Base-by-base conservation (phyloP, 2,329 filamentous ascomycete species). In the Hortaea sp. region DNA sequence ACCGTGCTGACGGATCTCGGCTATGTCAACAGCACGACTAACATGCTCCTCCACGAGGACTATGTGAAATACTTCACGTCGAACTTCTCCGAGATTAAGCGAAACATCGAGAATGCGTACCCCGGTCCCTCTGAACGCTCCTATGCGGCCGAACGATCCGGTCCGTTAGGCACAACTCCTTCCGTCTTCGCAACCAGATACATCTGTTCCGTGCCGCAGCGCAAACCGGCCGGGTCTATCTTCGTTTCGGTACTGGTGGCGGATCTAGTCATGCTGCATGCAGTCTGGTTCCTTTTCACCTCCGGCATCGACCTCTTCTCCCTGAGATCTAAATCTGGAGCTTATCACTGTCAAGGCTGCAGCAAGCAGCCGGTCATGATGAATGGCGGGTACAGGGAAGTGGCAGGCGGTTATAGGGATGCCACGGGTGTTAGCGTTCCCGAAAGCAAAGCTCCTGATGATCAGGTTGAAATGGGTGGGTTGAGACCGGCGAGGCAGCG, bases 191-290 rank as follows among this genome's bases (percentile, higher is more conserved):
- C 29, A 3, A 45, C 47, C 11, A 40, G 42, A n/a, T 54, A 54
- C 37, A 39, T 54, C 27, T 56, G 53, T 46, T 45, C 53, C 30
- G 48, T 56, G 2, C 53, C 53, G 1, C 48, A 48, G 13, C 46
- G 41, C 7, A 53, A 54, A 28, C 44, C 52, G 1, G 29, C 20
- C 28, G 48, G 48, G 3, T 43, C 42, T 6, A 35, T 56, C 6
- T 49, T 56, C 41, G 39, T 54, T 29, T 42, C 50, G 1, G 43
- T 56, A 5, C 42, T 54, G 7, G 41, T 56, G 6, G 52, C 52
- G 1, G 52, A 56, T 39, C 13, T 56, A 20, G 52, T 56, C 9
- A 43, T 56, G 10, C 32, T 56, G 31, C 52, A 53, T 27, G 50
- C 50, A 5, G 35, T 49, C 10, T 55, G 53, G 53, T 35, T 45